Percentiles rank a stretch among this genome's conserved stretches.
Conservation (phyloP, 2,329 filamentous ascomycete species). For the Chaetomium olivaceum region DNA sequence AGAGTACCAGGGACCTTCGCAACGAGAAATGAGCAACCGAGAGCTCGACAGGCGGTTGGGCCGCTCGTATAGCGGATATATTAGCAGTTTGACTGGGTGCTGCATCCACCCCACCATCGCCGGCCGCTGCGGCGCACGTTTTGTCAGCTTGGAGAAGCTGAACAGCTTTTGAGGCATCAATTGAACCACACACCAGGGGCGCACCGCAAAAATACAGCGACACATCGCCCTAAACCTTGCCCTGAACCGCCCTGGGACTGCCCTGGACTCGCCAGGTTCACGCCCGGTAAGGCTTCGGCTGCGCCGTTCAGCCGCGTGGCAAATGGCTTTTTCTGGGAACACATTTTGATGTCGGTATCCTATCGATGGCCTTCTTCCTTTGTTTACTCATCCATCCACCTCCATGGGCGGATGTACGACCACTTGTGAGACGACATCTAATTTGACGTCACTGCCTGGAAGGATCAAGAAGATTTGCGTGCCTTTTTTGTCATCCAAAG, state of each 20-base stretch:
- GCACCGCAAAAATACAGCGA: neutral
- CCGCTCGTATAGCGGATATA: conserved; percentile 25
- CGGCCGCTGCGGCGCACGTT: neutral
- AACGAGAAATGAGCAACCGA: conserved; percentile 11
- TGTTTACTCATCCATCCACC: conserved; percentile 17
- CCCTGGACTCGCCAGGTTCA: neutral
- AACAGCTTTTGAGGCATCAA: neutral
- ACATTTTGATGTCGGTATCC: neutral
- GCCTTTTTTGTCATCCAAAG: conserved; percentile 1
- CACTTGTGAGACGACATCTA: neutral
- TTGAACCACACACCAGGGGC: neutral
- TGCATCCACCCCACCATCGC: conserved; percentile 6
- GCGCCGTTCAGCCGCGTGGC: conserved; percentile 20
- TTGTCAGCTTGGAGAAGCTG: conserved; percentile 5
- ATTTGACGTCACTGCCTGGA: conserved; percentile 21
- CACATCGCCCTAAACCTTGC: neutral
- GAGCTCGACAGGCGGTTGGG: conserved; percentile 23
- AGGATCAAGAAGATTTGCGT: neutral
- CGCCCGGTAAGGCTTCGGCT: conserved; percentile 15
- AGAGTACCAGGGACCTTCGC: neutral
- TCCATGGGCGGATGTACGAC: neutral
- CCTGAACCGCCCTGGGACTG: neutral
- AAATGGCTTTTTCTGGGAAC: conserved; percentile 7
- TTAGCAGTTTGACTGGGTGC: conserved; percentile 1
- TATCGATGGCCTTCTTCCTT: neutral